A percentile compares a stretch with the other conserved stretches of the same genome.
phyloP scores from a whole-genome alignment of 768 basidiomycete species.

The Lyophyllum decastes region DNA sequence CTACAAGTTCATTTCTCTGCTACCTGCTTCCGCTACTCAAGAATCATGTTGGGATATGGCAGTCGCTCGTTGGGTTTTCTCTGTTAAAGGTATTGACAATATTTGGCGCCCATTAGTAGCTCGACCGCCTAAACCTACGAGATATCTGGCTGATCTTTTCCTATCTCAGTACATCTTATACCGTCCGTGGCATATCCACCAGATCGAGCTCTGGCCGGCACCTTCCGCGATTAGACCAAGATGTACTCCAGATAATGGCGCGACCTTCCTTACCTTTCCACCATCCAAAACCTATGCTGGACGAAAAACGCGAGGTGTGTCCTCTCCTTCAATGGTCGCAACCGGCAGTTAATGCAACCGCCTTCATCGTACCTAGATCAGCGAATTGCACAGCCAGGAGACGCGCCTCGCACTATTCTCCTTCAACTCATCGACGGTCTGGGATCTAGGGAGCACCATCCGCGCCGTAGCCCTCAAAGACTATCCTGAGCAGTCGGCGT shows the following conservation, averaged over 20 bases:
- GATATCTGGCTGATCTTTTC: neutral
- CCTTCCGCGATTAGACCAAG: neutral
- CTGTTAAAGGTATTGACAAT: no score
- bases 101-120: neutral
- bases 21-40: no score
- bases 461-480: constrained; percentile 14
- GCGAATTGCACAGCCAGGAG: constrained; percentile 12
- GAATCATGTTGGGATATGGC: no score
- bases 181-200: neutral
- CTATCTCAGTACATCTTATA: neutral
- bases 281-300: constrained; percentile 3
- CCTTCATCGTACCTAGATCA: neutral
- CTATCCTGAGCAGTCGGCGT: constrained; percentile 12
- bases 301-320: constrained; percentile 13
- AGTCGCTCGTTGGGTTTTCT: no score
- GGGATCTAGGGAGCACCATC: constrained; percentile 13
- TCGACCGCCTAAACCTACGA: neutral
- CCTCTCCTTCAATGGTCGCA: neutral
- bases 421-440: constrained; percentile 11
- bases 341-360: neutral
- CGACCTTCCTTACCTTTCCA: neutral
- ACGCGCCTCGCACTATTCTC: constrained; percentile 9
- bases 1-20: no score
- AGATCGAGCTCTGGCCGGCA: neutral
- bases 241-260: neutral